phyloP scores from a whole-genome alignment of 2,329 filamentous ascomycete species.

The Colletotrichum siamense region DNA sequence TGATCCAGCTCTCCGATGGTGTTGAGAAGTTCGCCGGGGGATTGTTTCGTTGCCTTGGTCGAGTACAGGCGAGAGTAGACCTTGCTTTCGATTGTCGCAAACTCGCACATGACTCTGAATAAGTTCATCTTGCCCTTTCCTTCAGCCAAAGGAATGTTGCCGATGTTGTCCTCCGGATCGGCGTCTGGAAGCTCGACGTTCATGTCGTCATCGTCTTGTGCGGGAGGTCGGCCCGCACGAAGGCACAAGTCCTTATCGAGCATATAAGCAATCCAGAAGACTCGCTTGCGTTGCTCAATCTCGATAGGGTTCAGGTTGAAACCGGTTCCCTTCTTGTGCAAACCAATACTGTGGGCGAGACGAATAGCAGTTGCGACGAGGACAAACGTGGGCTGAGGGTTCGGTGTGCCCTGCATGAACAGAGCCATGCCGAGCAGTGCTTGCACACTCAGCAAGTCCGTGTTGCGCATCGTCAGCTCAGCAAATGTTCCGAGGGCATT shows the following conservation, averaged over 20 bases:
- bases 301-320: slow-evolving; percentile 95
- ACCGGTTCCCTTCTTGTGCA: slow-evolving; percentile 90
- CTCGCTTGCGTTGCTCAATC: slow-evolving; percentile 81
- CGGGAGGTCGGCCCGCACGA: slow-evolving; percentile 63
- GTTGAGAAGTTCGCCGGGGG: slow-evolving; percentile 90
- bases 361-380: slow-evolving; percentile 90
- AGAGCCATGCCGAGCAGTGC: slow-evolving; percentile 91
- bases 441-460: slow-evolving; percentile 92
- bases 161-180: slow-evolving; percentile 89
- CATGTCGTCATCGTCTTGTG: slow-evolving; percentile 76
- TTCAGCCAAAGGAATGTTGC: slow-evolving; percentile 89
- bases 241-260: slow-evolving; percentile 69
- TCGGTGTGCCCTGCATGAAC: slow-evolving; percentile 95
- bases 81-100: slow-evolving; percentile 89
- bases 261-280: slow-evolving; percentile 72
- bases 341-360: slow-evolving; percentile 89
- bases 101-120: slow-evolving; percentile 91
- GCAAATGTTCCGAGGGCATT: slow-evolving; percentile 94
- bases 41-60: slow-evolving; percentile 88
- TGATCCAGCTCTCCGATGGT: slow-evolving; percentile 94
- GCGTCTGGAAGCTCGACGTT: slow-evolving; percentile 95
- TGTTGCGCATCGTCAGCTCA: slow-evolving; percentile 94
- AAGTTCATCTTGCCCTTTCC: slow-evolving; percentile 94
- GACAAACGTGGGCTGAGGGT: slow-evolving; percentile 92
- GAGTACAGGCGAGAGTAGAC: slow-evolving; percentile 95